Percentiles rank a stretch among this genome's conserved stretches.
phyloP scores from a whole-genome alignment of 1,284 basidiomycete genomes.

The Moesziomyces antarcticus region DNA sequence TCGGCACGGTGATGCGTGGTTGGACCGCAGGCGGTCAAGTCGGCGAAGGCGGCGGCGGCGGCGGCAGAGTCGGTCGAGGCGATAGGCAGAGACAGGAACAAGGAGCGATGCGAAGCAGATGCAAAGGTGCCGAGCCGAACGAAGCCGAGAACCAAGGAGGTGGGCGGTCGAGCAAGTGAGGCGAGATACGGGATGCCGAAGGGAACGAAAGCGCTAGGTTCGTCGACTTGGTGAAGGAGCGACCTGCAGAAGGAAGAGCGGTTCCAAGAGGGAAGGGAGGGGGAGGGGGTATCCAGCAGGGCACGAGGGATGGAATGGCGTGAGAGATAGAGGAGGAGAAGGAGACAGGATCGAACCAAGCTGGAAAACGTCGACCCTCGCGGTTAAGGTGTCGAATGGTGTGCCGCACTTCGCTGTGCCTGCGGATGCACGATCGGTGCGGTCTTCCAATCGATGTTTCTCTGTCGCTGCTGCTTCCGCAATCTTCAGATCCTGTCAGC shows the following conservation, averaged over 20 bases:
- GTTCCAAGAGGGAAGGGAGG: neutral
- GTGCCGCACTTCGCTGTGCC: neutral
- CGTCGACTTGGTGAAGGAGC: neutral
- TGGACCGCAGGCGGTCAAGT: constrained; percentile 1
- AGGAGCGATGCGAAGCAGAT: neutral
- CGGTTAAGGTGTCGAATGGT: constrained; percentile 9
- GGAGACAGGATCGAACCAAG: neutral
- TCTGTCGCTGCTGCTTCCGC: too few species aligned
- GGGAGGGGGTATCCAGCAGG: neutral
- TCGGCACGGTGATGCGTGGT: constrained; percentile 4
- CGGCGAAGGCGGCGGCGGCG: neutral
- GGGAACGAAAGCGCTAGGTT: neutral
- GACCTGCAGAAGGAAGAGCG: neutral
- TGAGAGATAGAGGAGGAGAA: constrained; percentile 2
- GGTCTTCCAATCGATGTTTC: neutral
- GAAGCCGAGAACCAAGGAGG: neutral
- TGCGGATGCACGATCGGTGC: neutral
- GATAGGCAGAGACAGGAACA: neutral
- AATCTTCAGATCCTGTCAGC: too few species aligned
- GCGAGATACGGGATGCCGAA: too few species aligned
- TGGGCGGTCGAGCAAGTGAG: neutral
- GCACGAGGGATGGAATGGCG: neutral
- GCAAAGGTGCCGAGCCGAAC: neutral
- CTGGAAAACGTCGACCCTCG: constrained; percentile 27
- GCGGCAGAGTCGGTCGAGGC: neutral